Conservation (phyloP, 352 stramenopile genomes). For the Blastocystis sp. region DNA sequence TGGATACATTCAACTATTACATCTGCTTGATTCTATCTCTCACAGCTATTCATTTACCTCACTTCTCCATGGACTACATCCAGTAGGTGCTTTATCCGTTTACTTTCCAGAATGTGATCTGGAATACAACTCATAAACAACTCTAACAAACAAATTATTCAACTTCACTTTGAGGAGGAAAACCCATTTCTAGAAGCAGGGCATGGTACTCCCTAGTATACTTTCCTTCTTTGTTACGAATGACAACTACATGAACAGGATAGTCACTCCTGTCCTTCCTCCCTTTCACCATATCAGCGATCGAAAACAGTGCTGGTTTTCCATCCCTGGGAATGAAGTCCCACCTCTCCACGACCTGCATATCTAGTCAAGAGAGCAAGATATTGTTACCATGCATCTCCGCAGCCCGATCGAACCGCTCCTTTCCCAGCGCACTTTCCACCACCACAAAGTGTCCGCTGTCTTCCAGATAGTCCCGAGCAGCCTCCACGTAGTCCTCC, state of each 20-base stretch:
- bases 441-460: slow-evolving; percentile 54
- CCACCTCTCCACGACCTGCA: slow-evolving; percentile 27
- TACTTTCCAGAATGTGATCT: background rate
- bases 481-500: slow-evolving; percentile 70
- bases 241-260: background rate
- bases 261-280: background rate
- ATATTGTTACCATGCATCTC: background rate
- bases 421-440: slow-evolving; percentile 29
- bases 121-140: background rate
- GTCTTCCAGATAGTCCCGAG: slow-evolving; percentile 60
- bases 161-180: slow-evolving; percentile 36
- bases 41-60: background rate
- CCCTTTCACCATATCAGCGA: slow-evolving; percentile 53
- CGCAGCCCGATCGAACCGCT: slow-evolving; percentile 30
- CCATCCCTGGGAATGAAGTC: slow-evolving; percentile 63
- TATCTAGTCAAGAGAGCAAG: background rate
- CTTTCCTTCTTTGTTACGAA: slow-evolving; percentile 51
- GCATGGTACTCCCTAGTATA: slow-evolving; percentile 45
- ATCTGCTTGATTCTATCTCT: background rate
- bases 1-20: background rate
- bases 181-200: slow-evolving; percentile 58
- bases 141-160: background rate
- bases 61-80: background rate
- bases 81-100: background rate
- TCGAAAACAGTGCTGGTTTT: slow-evolving; percentile 63